Percentiles rank a stretch among this genome's conserved stretches.
phyloP scores from a whole-genome alignment of 148 eudicot species.

The Silene latifolia region DNA sequence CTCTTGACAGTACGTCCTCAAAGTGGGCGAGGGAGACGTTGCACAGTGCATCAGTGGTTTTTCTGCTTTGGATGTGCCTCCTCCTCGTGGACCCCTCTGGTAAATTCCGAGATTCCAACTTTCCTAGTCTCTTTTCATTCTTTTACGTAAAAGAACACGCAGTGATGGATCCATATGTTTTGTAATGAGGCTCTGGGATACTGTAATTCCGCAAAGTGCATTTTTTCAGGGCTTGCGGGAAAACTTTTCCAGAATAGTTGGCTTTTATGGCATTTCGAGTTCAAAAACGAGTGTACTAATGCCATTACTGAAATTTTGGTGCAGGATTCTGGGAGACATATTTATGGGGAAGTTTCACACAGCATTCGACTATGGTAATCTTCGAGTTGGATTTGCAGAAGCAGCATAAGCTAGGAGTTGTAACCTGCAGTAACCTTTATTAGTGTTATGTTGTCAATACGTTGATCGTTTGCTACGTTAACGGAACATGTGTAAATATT shows the following conservation, averaged over 20 bases:
- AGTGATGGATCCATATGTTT: no score
- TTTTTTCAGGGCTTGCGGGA: no score
- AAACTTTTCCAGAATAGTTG: no score
- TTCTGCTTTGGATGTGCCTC: constrained; percentile 72
- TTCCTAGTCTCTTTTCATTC: no score
- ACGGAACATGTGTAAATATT: constrained; percentile 17
- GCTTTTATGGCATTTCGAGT: not conserved
- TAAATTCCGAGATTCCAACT: constrained; percentile 23
- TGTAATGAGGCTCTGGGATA: no score
- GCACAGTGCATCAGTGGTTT: constrained; percentile 94
- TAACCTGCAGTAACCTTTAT: not conserved
- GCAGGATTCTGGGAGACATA: constrained; percentile 81
- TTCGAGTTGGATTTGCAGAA: constrained; percentile 72
- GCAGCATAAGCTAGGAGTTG: constrained; percentile 44
- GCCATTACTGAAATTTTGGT: not conserved
- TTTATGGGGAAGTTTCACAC: constrained; percentile 79
- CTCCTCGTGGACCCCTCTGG: constrained; percentile 97
- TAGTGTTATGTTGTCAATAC: not conserved
- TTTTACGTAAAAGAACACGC: no score
- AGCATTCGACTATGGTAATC: constrained; percentile 60
- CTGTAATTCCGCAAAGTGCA: no score
- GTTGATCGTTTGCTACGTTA: not conserved
- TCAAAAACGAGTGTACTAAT: not conserved
- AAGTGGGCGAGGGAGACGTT: constrained; percentile 71
- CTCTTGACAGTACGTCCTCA: constrained; percentile 59